Conservation (phyloP, 2,329 filamentous ascomycete genomes). For the Metarhizium album region DNA sequence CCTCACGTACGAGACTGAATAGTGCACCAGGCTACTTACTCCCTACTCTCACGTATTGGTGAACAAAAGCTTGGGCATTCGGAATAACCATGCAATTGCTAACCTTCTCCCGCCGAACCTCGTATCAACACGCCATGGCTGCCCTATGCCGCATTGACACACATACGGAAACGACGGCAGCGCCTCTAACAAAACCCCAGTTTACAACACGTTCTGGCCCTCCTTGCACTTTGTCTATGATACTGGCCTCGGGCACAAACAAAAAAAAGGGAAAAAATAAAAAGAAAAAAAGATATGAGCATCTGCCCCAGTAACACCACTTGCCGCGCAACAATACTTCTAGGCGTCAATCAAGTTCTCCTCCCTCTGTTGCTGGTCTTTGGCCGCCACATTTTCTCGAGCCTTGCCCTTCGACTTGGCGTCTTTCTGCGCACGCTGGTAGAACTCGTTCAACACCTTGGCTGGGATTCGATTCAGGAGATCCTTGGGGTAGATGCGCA, state of each 20-base stretch:
- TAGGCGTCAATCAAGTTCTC: slow-evolving; percentile 52
- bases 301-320: not conserved
- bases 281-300: too few relatives aligned
- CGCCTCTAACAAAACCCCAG: not conserved
- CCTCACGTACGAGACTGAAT: too few relatives aligned
- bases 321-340: not conserved
- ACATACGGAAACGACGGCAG: not conserved
- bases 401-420: slow-evolving; percentile 53
- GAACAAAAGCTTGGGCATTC: not conserved
- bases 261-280: not conserved
- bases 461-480: slow-evolving; percentile 88
- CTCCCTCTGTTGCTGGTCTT: slow-evolving; percentile 34
- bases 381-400: slow-evolving; percentile 28
- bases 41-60: not conserved
- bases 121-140: not conserved
- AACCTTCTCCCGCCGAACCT: not conserved
- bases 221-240: slow-evolving; percentile 2
- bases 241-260: not conserved
- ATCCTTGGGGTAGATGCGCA: slow-evolving; percentile 97
- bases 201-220: not conserved
- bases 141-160: not conserved
- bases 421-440: slow-evolving; percentile 55
- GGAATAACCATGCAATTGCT: not conserved
- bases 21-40: too few relatives aligned
- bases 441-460: slow-evolving; percentile 76